Base-by-base conservation (phyloP, 2,329 filamentous ascomycete species). In the Trichoderma gracile region DNA sequence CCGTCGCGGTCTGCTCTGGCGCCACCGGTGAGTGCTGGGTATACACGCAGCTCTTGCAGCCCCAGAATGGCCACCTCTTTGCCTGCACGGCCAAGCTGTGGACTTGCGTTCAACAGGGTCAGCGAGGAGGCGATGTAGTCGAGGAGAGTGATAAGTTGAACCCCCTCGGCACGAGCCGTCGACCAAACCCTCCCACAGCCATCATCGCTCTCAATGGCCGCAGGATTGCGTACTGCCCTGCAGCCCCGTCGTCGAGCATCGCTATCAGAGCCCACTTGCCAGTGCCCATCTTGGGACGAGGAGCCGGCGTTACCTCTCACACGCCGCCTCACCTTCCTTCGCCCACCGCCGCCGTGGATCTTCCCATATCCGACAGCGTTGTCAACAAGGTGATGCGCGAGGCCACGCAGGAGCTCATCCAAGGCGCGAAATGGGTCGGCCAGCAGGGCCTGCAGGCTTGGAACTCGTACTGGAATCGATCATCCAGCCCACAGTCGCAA, bases 21-120 rank as follows among this genome's bases (percentile, higher is more conserved):
- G 78, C 83, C 23, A 97, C 92, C 56, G 94, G 94, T 14, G 94
- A 98, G 77, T 88, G 94, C 52, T 97, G 90, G 82, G 80, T 97
- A 8, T 98, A 84, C 70, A 79, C 82, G 9, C 84, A 87, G 67
- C 74, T 80, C 9, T 69, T 77, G 10, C 73, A 77, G 62, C 72
- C 76, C 1, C 76, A 78, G 53, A 82, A 83, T 23, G 72, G 75
- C 1, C 77, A 78, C 23, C 68, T 78, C 50, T 89, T 84, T 74
- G 80, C 77, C 43, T 97, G 93, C 71, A 81, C 95, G 63, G 93
- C 89, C 21, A 99, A 99, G 78, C 79, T 96, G 19, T 99, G 95
- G 95, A 97, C 95, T 0, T 89, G 88, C 50, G 80, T 97, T 30
- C 91, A 95, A 72, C 84, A 87, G 68, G 78, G 79, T 33, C 76